A percentile compares a stretch with the other conserved stretches of the same genome.
phyloP scores from a whole-genome alignment of 495 filamentous ascomycete genomes.

The Aspergillus coremiiformis region DNA sequence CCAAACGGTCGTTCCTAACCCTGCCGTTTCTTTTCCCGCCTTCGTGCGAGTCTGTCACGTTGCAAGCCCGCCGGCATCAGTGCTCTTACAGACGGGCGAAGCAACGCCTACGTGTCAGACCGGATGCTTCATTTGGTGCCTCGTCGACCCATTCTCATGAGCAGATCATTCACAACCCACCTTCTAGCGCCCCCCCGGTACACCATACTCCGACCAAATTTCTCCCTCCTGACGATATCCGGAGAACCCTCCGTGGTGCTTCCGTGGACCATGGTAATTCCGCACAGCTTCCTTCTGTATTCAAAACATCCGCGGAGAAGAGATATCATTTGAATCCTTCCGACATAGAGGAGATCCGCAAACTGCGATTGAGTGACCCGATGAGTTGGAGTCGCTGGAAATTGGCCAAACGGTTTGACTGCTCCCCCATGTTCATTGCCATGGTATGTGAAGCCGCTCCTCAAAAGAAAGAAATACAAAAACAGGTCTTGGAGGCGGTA shows the following conservation, averaged over 20 bases:
- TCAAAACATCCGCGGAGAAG: conserved; percentile 46
- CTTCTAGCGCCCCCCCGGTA: conserved; percentile 71
- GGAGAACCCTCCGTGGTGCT: conserved; percentile 48
- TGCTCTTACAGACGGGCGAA: conserved; percentile 64
- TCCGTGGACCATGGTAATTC: conserved; percentile 12
- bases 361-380: conserved; percentile 59
- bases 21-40: conserved; percentile 37
- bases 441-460: conserved; percentile 43
- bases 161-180: conserved; percentile 90
- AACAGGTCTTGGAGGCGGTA: conserved; percentile 51
- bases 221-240: conserved; percentile 70
- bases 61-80: conserved; percentile 48
- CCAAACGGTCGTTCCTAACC: conserved; percentile 36
- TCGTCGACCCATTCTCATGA: conserved; percentile 38
- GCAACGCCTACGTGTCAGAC: conserved; percentile 63
- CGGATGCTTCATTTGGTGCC: conserved; percentile 61
- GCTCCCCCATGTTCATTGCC: conserved; percentile 65
- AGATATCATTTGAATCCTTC: conserved; percentile 68
- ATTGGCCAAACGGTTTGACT: conserved; percentile 70
- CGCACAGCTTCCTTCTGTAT: conserved; percentile 47
- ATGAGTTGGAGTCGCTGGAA: conserved; percentile 61
- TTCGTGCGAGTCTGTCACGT: conserved; percentile 27
- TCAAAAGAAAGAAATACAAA: conserved; percentile 43
- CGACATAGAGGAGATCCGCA: conserved; percentile 74
- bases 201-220: conserved; percentile 87